A percentile compares a stretch with the other conserved stretches of the same genome.
Evolutionary conservation across 192 early-diverging fungal genomes (phyloP).

Genomic region (Rhizophlyctis rosea): DNA sequence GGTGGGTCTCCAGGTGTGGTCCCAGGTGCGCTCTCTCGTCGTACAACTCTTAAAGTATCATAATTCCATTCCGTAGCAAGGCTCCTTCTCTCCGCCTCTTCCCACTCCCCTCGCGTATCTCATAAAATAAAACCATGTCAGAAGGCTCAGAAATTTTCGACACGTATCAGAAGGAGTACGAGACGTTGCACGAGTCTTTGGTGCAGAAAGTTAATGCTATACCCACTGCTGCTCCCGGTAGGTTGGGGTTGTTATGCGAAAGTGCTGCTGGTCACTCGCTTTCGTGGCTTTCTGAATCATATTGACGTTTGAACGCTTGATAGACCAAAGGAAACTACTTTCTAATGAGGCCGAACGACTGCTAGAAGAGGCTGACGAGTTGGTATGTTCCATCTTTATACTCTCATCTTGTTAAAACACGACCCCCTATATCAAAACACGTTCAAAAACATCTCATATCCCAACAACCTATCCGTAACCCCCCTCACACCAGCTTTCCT

Average conservation of each 20-base stretch:
- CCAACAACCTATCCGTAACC: neutral
- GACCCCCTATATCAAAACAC: neutral
- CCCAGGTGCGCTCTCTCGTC: too few species aligned
- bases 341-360: slow-evolving; percentile 77
- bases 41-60: too few species aligned
- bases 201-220: slow-evolving; percentile 57
- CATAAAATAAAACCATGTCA: slow-evolving; percentile 17
- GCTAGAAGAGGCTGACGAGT: slow-evolving; percentile 86
- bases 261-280: neutral
- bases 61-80: too few species aligned
- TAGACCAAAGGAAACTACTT: slow-evolving; percentile 73
- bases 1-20: too few species aligned
- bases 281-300: neutral
- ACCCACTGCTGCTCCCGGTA: slow-evolving; percentile 60
- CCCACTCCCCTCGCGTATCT: too few species aligned
- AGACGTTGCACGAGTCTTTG: slow-evolving; percentile 55
- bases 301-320: neutral
- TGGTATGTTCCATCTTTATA: slow-evolving; percentile 48
- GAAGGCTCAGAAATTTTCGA: slow-evolving; percentile 74
- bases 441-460: neutral
- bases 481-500: slow-evolving; percentile 56
- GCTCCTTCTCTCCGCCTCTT: too few species aligned
- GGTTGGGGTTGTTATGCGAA: neutral
- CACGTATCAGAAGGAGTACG: slow-evolving; percentile 86
- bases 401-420: neutral